Base-by-base conservation (phyloP, 192 early-diverging fungal genomes). In the Neocallimastix lanati region DNA sequence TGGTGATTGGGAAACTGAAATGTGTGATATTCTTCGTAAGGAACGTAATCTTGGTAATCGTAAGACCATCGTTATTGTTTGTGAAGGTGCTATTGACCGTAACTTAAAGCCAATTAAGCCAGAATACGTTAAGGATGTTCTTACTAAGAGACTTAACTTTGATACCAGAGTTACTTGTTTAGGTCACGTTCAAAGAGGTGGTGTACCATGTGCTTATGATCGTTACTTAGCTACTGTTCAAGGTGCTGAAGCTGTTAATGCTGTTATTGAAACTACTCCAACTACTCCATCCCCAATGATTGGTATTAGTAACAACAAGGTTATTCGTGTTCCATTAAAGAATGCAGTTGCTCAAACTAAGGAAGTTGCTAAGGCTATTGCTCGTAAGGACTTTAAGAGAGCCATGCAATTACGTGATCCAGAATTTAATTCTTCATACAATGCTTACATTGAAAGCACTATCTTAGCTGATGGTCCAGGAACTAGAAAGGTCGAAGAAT, bases 181-280 rank as follows among this genome's bases (percentile, higher is more conserved):
- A 38, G 97, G 97, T 16, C 97, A 99, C 81, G 93, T 96, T 29
- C 97, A 99, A 86, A 89, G 97, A 76, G 97, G 97, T 82, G 97
- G 97, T 15, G 87, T 90, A 11, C 95, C 97, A 14, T 91, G 92
- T 81, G 92, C 92, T 36, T 97, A 90, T 84, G 97, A 99, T 85
- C 90, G 97, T 35, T 95, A 93, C 83, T 83, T 98, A 85, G 95
- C 93, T 29, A 99, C 96, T 4, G 90, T 95, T 79, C 97, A 99
- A 85, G 95, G 94, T 78, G 93, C 93, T 21, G 94, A 94, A 82
- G 97, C 97, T 18, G 93, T 99, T 27, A 93, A 99, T 77, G 97
- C 95, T 21, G 94, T 97, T 28, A 81, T 99, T 80, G 87, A 88
- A 35, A 88, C 93, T 21, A 96, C 88, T 30, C 94, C 93, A 4